Conservation (phyloP, 148 eudicot species). For the Tetragonia tetragonoides region DNA sequence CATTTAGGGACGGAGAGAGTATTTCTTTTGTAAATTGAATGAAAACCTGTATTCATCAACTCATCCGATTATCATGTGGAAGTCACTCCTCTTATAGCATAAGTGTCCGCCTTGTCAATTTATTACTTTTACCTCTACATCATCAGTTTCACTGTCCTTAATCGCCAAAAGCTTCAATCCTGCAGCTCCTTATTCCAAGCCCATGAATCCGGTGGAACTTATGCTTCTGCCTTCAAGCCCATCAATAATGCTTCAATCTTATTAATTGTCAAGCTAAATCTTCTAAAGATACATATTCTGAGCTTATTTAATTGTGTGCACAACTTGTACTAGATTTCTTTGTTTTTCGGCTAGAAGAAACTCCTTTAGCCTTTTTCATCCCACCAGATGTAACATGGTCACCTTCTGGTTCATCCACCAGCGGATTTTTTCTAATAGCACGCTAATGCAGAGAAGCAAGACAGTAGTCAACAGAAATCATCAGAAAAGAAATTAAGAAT, state of each 20-base stretch:
- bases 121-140: slow-evolving; percentile 34
- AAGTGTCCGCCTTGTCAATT: no score
- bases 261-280: slow-evolving; percentile 93
- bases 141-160: slow-evolving; percentile 42
- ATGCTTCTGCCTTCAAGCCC: slow-evolving; percentile 68
- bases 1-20: no score
- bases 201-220: slow-evolving; percentile 42
- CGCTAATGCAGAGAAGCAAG: neutral
- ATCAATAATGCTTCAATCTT: slow-evolving; percentile 91
- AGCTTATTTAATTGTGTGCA: slow-evolving; percentile 29
- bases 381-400: slow-evolving; percentile 29
- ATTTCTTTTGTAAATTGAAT: no score
- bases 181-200: slow-evolving; percentile 88
- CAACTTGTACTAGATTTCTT: slow-evolving; percentile 38
- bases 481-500: neutral
- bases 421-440: slow-evolving; percentile 50
- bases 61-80: no score
- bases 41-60: no score
- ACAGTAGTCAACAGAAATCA: slow-evolving; percentile 2
- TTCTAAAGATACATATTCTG: slow-evolving; percentile 81
- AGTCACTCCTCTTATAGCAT: no score
- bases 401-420: slow-evolving; percentile 37
- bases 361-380: slow-evolving; percentile 33
- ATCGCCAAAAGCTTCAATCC: slow-evolving; percentile 77
- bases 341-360: slow-evolving; percentile 33